phyloP scores from a whole-genome alignment of 1,284 basidiomycete species.

The Ceratobasidium sp. region DNA sequence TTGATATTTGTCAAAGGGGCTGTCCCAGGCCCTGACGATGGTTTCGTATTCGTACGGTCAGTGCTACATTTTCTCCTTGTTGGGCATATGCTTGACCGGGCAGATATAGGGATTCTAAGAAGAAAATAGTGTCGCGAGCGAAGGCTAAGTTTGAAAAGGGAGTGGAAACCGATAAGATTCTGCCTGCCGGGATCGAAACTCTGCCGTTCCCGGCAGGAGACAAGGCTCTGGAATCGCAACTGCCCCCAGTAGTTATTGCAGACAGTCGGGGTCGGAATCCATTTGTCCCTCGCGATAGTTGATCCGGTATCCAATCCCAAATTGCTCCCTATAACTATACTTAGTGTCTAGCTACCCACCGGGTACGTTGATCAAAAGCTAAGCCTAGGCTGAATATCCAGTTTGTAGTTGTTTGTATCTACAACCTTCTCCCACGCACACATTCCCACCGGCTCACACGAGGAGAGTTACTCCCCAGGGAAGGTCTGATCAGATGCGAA shows the following conservation, averaged over 20 bases:
- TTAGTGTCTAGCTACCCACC: neutral
- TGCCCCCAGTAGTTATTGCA: constrained; percentile 74
- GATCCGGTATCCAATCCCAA: constrained; percentile 49
- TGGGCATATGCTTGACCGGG: constrained; percentile 72
- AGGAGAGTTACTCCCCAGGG: neutral
- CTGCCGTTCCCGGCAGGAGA: constrained; percentile 95
- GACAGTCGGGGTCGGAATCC: constrained; percentile 75
- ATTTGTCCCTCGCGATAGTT: constrained; percentile 74
- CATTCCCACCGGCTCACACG: neutral
- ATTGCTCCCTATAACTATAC: neutral
- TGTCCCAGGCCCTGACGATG: constrained; percentile 64
- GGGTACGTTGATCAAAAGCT: no score
- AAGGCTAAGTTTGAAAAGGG: constrained; percentile 76
- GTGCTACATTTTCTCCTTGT: constrained; percentile 43
- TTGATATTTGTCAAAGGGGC: constrained; percentile 82
- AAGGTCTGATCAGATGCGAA: no score
- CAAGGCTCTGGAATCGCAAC: constrained; percentile 72
- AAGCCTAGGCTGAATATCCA: neutral
- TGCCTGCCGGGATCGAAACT: constrained; percentile 83
- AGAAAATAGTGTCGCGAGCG: constrained; percentile 74
- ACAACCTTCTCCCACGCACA: neutral
- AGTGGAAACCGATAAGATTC: constrained; percentile 81
- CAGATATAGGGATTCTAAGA: constrained; percentile 84
- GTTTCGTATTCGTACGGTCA: constrained; percentile 54
- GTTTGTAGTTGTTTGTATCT: neutral